phyloP scores from a whole-genome alignment of 2,329 filamentous ascomycete species.

The Hysterium pulicare region DNA sequence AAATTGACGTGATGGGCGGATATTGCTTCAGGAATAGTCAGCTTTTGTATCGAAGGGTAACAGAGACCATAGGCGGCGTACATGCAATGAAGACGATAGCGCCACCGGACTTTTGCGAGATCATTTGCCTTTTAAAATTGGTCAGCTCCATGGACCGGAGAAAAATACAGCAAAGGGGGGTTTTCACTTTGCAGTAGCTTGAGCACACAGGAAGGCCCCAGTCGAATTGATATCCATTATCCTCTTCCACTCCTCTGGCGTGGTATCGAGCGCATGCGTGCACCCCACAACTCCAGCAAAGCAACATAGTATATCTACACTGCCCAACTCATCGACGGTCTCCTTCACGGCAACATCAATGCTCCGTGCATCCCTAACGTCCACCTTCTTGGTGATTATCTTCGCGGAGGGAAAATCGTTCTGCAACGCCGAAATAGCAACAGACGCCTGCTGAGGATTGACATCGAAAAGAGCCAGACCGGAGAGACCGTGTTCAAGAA shows the following conservation, averaged over 20 bases:
- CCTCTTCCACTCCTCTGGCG: slow-evolving; percentile 57
- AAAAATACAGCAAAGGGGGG: too few relatives aligned
- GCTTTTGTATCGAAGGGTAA: neutral
- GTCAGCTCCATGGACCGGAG: neutral
- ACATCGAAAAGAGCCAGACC: slow-evolving; percentile 62
- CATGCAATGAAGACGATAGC: slow-evolving; percentile 64
- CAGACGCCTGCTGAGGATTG: slow-evolving; percentile 41
- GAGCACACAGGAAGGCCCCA: slow-evolving; percentile 66
- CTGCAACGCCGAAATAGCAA: slow-evolving; percentile 46
- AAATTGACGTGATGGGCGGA: slow-evolving; percentile 68
- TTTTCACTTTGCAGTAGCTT: slow-evolving; percentile 52
- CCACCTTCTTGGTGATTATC: slow-evolving; percentile 52
- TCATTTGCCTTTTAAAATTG: slow-evolving; percentile 47
- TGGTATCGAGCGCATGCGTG: slow-evolving; percentile 59
- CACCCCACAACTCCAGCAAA: slow-evolving; percentile 69
- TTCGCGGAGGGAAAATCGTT: slow-evolving; percentile 53
- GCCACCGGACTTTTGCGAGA: slow-evolving; percentile 50
- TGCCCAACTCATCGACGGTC: slow-evolving; percentile 45
- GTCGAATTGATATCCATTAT: slow-evolving; percentile 70
- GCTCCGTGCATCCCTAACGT: slow-evolving; percentile 56
- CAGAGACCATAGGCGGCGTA: slow-evolving; percentile 1
- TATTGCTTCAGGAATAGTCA: slow-evolving; percentile 45
- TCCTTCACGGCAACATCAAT: slow-evolving; percentile 41
- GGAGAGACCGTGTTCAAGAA: slow-evolving; percentile 65
- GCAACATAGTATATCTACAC: slow-evolving; percentile 56